These are phyloP conservation scores for Plectosphaerella sp. DNA, from an alignment of 2,329 filamentous ascomycete species.

Conservation along the genomic window DNA sequence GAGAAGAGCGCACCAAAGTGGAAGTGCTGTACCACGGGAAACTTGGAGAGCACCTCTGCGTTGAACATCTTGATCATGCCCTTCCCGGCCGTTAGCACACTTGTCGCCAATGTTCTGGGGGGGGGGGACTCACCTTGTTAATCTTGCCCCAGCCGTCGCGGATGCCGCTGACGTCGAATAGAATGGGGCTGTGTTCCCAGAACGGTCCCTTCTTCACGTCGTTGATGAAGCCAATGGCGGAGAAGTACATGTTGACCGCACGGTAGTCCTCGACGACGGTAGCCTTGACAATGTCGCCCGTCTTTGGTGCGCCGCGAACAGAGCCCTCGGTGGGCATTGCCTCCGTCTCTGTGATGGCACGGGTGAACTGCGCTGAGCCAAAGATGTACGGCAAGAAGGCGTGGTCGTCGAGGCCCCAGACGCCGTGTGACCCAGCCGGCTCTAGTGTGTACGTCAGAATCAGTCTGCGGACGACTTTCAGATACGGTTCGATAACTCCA, in stretches of 20 bases:
- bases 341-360: slow-evolving; percentile 60
- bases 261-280: slow-evolving; percentile 63
- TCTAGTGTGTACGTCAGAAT: slow-evolving; percentile 92
- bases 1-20: slow-evolving; percentile 76
- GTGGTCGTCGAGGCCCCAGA: slow-evolving; percentile 98
- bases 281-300: slow-evolving; percentile 62
- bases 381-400: slow-evolving; percentile 93
- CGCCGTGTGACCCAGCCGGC: slow-evolving; percentile 91
- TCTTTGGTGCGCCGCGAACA: slow-evolving; percentile 63
- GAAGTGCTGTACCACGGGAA: slow-evolving; percentile 98
- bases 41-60: slow-evolving; percentile 92
- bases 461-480: slow-evolving; percentile 73
- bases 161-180: slow-evolving; percentile 92
- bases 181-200: slow-evolving; percentile 89
- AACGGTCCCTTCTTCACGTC: slow-evolving; percentile 96
- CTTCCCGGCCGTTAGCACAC: slow-evolving; percentile 28
- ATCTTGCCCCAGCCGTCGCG: slow-evolving; percentile 97
- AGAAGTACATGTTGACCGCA: slow-evolving; percentile 81
- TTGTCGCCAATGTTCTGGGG: not conserved
- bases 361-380: slow-evolving; percentile 83
- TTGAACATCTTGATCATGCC: slow-evolving; percentile 99
- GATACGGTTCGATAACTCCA: slow-evolving; percentile 78
- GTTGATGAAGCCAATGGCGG: slow-evolving; percentile 93
- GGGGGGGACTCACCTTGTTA: slow-evolving; percentile 59
- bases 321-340: slow-evolving; percentile 77